A percentile compares a stretch with the other conserved stretches of the same genome.
These are phyloP conservation scores for Lachnellula hyalina DNA, from an alignment of 2,329 filamentous ascomycete genomes.

Conservation along the genomic window DNA sequence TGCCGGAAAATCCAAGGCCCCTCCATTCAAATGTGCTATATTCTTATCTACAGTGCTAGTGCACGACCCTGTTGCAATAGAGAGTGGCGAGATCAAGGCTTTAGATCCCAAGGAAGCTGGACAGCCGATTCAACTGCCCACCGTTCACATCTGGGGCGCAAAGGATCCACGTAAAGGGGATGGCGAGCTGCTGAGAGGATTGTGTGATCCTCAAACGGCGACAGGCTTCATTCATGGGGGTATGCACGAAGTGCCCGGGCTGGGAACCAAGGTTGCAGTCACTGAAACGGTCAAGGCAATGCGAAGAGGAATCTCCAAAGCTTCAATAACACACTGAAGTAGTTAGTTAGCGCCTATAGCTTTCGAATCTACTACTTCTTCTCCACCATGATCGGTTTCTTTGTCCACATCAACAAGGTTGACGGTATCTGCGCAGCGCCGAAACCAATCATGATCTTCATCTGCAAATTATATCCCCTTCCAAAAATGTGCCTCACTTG, in stretches of 20 bases:
- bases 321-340: not conserved
- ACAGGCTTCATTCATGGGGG: not conserved
- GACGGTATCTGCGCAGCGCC: not conserved
- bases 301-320: not conserved
- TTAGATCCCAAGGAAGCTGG: not conserved
- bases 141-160: not conserved
- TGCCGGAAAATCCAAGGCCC: not conserved
- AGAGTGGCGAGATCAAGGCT: not conserved
- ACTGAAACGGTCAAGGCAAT: not conserved
- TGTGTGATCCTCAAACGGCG: not conserved
- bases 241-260: not conserved
- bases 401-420: constrained; percentile 3
- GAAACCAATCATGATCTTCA: constrained; percentile 1
- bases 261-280: not conserved
- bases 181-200: not conserved
- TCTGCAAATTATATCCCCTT: constrained; percentile 1
- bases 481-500: not conserved
- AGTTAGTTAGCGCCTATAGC: too few species aligned
- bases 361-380: too few species aligned
- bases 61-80: too few species aligned
- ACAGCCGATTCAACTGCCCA: constrained; percentile 4
- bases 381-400: not conserved
- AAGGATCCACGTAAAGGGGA: not conserved
- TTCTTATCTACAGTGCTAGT: constrained; percentile 2
- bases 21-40: constrained; percentile 10